Base-by-base conservation (phyloP, 2,329 filamentous ascomycete genomes). In the Colletotrichum chlorophyti region DNA sequence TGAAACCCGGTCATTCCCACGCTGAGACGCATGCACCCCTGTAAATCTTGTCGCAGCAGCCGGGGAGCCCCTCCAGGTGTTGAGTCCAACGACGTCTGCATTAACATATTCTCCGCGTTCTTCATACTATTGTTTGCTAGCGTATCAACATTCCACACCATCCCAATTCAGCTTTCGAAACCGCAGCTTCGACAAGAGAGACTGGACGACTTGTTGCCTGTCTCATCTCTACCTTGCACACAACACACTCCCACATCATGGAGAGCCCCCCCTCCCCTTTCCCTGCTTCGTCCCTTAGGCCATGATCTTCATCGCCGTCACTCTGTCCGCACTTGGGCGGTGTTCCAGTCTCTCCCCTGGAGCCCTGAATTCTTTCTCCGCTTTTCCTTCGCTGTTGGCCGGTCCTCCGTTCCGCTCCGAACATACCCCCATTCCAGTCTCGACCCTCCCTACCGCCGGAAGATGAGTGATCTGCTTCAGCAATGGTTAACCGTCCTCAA, bases 1-100 rank as follows among this genome's bases (percentile, higher is more conserved):
- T 62, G 60, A 62, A 62, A 62, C 60, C 60, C 60, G 60, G 50
- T 62, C 60, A 60, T 57, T 46, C 55, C 37, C 31, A 57, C 41
- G 55, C 60, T 62, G 60, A 62, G 60, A 62, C 60, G 60, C 46
- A 52, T 47, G 26, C 29, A 12, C 46, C 60, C 60, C 55, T 62
- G 60, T 27, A 47, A 48, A 53, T 57, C 26, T 51, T 19, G 57
- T 54, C 57, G 55, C 59, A 60, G 54, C 38, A 43, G n/a, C n/a
- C n/a, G n/a, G n/a, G n/a, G n/a, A n/a, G n/a, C n/a, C n/a, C n/a
- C n/a, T n/a, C n/a, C n/a, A 38, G 21, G 48, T 41, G 40, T 53
- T 37, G 31, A n/a, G n/a, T n/a, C n/a, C n/a, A n/a, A n/a, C n/a
- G n/a, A 11, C n/a, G 23, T 45, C 31, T 29, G 34, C 43, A 32